Evolutionary conservation across 139 green algal genomes (phyloP).

Genomic region (Chlorella sp.): DNA sequence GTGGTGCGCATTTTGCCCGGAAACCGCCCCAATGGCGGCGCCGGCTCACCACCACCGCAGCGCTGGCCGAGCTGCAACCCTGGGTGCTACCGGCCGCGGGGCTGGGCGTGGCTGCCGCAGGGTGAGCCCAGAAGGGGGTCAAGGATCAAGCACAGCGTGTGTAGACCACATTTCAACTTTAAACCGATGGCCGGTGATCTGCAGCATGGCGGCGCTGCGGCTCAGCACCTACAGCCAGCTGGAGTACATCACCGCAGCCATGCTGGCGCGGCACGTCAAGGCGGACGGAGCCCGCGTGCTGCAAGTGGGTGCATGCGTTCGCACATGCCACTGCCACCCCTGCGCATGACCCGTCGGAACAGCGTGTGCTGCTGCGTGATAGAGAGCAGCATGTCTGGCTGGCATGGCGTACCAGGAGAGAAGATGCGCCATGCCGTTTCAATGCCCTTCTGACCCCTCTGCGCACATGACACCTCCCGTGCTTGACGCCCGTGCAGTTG

Average conservation of each 20-base stretch:
- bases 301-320: too few relatives aligned
- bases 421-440: too few relatives aligned
- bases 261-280: slow-evolving; percentile 64
- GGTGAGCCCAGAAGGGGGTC: background rate
- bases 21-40: background rate
- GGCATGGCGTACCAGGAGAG: too few relatives aligned
- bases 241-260: slow-evolving; percentile 66
- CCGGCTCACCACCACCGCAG: background rate
- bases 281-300: slow-evolving; percentile 34
- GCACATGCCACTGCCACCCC: too few relatives aligned
- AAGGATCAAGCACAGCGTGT: too few relatives aligned
- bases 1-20: background rate
- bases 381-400: too few relatives aligned
- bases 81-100: slow-evolving; percentile 3
- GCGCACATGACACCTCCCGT: too few relatives aligned
- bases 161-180: too few relatives aligned
- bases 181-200: too few relatives aligned
- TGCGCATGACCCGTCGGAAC: too few relatives aligned
- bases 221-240: slow-evolving; percentile 64
- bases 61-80: background rate
- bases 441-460: too few relatives aligned
- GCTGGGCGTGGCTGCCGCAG: background rate
- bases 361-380: too few relatives aligned
- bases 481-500: slow-evolving; percentile 54
- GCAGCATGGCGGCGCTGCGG: slow-evolving; percentile 46